Base-by-base conservation (phyloP, 352 stramenopile genomes). In the Phytophthora cryptogea region DNA sequence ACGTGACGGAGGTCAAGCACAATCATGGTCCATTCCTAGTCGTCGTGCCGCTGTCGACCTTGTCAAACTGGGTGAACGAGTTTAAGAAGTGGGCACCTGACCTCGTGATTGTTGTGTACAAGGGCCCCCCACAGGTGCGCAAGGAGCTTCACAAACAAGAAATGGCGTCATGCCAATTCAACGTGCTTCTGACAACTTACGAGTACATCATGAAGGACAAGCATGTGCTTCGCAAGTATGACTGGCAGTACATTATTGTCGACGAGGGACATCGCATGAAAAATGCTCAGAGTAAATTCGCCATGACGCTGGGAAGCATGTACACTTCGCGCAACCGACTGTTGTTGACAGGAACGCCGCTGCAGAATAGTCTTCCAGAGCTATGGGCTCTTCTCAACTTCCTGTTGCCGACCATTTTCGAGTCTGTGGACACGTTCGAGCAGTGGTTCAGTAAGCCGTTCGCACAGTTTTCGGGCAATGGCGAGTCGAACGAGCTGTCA, bases 101-200 rank as follows among this genome's bases (percentile, higher is more conserved):
- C 64, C 83, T 99, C 31, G 98, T 99, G 51, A 89, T 98, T 1
- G 90, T 99, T 30, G 89, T 99, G 9, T 99, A 99, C 74, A 92
- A 94, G 54, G 86, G 86, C 6, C 72, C 84, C 8, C 84, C 86
- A 6, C 80, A 92, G 55, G 82, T 83, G 7, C 82, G 86, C 31
- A 95, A 95, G 56, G 86, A 95, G 14, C 78, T 94, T 1, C 84
- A 87, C 66, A 79, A 72, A 31, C 72, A 86, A 23, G 83, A 94
- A 62, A 94, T 94, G 84, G 83, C 84, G 23, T 91, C 79, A 26
- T 90, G 83, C 50, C 84, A 94, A 66, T 96, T 96, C 63, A 95
- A 98, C 58, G 94, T 98, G 27, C 63, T 97, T 17, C 66, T 98
- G 54, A 98, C 93, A 17, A 98, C 94, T 4, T 98, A 98, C 72